Evolutionary conservation across 2,329 filamentous ascomycete genomes (phyloP).

Genomic region (Eutypella sp.): DNA sequence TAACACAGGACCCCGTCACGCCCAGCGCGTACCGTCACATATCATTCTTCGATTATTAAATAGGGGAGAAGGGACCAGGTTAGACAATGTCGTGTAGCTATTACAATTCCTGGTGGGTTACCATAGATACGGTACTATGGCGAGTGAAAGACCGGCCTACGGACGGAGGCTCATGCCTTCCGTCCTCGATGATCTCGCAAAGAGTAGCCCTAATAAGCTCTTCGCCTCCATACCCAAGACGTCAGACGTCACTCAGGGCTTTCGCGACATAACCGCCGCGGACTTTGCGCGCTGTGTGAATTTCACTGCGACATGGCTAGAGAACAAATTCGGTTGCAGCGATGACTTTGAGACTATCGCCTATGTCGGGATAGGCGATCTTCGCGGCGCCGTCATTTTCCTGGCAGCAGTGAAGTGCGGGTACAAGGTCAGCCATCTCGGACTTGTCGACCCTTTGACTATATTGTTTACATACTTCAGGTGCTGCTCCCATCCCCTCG

Average conservation of each 20-base stretch:
- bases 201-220: slow-evolving; percentile 2
- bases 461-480: slow-evolving; percentile 1
- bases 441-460: not conserved
- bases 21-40: too few species aligned
- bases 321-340: slow-evolving; percentile 15
- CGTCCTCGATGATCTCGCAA: slow-evolving; percentile 9
- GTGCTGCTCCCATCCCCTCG: slow-evolving; percentile 13
- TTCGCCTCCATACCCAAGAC: slow-evolving; percentile 11
- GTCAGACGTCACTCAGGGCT: slow-evolving; percentile 9
- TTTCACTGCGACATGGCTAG: slow-evolving; percentile 21
- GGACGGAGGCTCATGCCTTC: slow-evolving; percentile 8
- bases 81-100: too few species aligned
- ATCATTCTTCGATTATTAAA: too few species aligned
- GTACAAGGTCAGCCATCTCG: slow-evolving; percentile 19
- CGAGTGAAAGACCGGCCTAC: slow-evolving; percentile 4
- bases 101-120: too few species aligned
- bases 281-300: slow-evolving; percentile 17
- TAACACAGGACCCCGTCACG: too few species aligned
- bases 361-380: slow-evolving; percentile 21
- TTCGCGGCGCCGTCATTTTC: slow-evolving; percentile 25
- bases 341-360: slow-evolving; percentile 17
- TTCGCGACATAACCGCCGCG: slow-evolving; percentile 8
- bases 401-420: slow-evolving; percentile 31
- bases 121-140: slow-evolving; percentile 1
- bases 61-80: too few species aligned